A percentile compares a stretch with the other conserved stretches of the same genome.
phyloP scores from a whole-genome alignment of 495 filamentous ascomycete species.

The Penicillium arizonense region DNA sequence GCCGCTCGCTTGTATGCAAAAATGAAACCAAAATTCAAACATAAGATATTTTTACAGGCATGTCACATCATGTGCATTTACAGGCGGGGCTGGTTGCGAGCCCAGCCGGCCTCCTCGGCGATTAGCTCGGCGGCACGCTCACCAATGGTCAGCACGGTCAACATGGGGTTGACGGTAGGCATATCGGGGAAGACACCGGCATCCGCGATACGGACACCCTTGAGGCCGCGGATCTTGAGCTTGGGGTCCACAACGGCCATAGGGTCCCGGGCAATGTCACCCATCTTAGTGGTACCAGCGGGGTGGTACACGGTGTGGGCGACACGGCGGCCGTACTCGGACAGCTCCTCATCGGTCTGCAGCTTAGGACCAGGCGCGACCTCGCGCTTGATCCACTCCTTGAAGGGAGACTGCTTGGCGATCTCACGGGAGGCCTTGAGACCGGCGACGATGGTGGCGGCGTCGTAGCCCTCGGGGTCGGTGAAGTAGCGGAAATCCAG shows the following conservation, averaged over 20 bases:
- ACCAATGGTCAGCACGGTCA: conserved; percentile 63
- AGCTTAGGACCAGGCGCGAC: conserved; percentile 71
- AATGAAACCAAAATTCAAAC: conserved; percentile 6
- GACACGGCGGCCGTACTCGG: conserved; percentile 69
- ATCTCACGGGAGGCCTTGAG: conserved; percentile 69
- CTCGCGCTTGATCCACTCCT: conserved; percentile 75
- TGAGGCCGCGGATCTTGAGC: conserved; percentile 55
- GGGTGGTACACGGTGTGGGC: conserved; percentile 88
- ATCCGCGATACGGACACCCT: conserved; percentile 62
- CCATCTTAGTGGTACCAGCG: conserved; percentile 86
- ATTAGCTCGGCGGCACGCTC: conserved; percentile 65
- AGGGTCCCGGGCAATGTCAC: conserved; percentile 58
- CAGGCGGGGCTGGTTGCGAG: conserved; percentile 48
- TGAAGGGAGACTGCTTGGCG: conserved; percentile 70
- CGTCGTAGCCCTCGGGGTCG: conserved; percentile 79
- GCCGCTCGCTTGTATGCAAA: conserved; percentile 27
- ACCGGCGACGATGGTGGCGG: conserved; percentile 76
- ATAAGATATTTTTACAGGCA: conserved; percentile 6
- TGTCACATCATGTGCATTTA: conserved; percentile 19
- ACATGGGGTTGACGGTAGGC: conserved; percentile 65
- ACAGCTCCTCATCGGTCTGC: conserved; percentile 67
- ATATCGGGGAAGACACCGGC: conserved; percentile 69
- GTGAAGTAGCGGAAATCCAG: conserved; percentile 90
- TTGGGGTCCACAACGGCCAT: conserved; percentile 64
- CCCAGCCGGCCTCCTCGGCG: conserved; percentile 61